Evolutionary conservation across 495 filamentous ascomycete genomes (phyloP), one percentile per base, ranked within the genome.

Genomic region (Platismatia glauca): DNA sequence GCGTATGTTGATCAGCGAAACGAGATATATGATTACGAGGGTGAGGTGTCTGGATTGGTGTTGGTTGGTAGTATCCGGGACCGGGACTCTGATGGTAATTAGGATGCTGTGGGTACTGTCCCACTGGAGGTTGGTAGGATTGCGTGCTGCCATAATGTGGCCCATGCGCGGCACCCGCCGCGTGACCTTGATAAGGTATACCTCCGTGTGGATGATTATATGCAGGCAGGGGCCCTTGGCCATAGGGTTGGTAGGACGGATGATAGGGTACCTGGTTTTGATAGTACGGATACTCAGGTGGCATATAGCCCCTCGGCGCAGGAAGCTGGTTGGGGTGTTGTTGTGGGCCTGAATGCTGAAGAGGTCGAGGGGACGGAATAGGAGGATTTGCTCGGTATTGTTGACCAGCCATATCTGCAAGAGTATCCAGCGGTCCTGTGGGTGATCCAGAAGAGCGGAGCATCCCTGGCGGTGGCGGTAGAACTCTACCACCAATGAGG

Each of bases 381-480:
- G 66, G 22, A 39, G 61, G 62, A 18, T 56, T 66, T 4, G 58
- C 46, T 67, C 67, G 57, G 31, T 60, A 67, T 58, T 64, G 64
- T 38, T 64, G 61, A 48, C 64, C 67, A 27, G 58, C 37, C 33
- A 62, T 65, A 34, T 69, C 67, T 31, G 67, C 65, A 20, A 67
- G 61, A 39, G 66, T 20, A 46, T 68, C 66, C 41, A 68, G 57
- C 35, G 66, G 57, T 22, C 66, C 63, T n/a, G 57, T 63, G 38
- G 64, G 59, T 38, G 68, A 70, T 20, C 61, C 67, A 38, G 58
- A 64, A 52, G 60, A 52, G 22, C 66, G 64, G 39, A 67, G 56
- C 68, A 70, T 68, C 27, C 66, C 68, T 24, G 57, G 55, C 7
- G 67, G 67, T 56, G 66, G 66, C 22, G 68, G 68, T 33, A 70